These are phyloP conservation scores for Daedaleopsis nitida DNA, from an alignment of 768 basidiomycete species.

Conservation along the genomic window DNA sequence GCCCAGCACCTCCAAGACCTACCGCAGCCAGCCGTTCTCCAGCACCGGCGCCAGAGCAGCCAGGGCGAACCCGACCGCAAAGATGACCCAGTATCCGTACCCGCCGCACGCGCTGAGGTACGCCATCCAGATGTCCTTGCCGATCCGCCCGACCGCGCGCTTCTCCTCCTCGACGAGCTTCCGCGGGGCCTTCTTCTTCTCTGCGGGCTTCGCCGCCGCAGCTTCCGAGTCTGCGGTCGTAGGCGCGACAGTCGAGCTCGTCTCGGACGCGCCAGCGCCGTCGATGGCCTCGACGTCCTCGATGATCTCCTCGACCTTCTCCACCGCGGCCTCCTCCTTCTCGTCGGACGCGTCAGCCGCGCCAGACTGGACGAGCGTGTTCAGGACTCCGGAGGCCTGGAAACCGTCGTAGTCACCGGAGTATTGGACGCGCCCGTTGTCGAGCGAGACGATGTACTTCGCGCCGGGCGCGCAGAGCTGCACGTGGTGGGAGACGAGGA, in stretches of 20 bases:
- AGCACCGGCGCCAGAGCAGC: slow-evolving; percentile 46
- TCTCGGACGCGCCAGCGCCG: slow-evolving; percentile 37
- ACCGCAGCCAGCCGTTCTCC: slow-evolving; percentile 51
- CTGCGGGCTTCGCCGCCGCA: slow-evolving; percentile 18
- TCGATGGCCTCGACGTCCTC: slow-evolving; percentile 24
- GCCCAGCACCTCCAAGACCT: slow-evolving; percentile 17
- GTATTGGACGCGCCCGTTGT: slow-evolving; percentile 79
- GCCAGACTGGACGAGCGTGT: slow-evolving; percentile 63
- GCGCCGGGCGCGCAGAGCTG: slow-evolving; percentile 84
- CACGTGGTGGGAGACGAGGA: slow-evolving; percentile 94
- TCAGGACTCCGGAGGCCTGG: slow-evolving; percentile 65
- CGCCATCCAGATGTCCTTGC: slow-evolving; percentile 45
- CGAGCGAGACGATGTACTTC: slow-evolving; percentile 78
- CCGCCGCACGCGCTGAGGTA: slow-evolving; percentile 46
- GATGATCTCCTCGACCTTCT: slow-evolving; percentile 36
- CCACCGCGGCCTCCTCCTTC: slow-evolving; percentile 44
- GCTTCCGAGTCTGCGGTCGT: slow-evolving; percentile 31
- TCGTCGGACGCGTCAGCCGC: slow-evolving; percentile 41
- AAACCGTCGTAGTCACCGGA: slow-evolving; percentile 69
- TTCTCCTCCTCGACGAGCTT: slow-evolving; percentile 78
- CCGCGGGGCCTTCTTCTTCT: slow-evolving; percentile 61
- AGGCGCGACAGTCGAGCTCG: slow-evolving; percentile 45
- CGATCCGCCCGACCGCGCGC: slow-evolving; percentile 50
- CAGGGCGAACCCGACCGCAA: slow-evolving; percentile 35
- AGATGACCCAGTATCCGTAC: slow-evolving; percentile 41